Evolutionary conservation across 106 monocot genomes (phyloP).

Genomic region (Acorus calamus): DNA sequence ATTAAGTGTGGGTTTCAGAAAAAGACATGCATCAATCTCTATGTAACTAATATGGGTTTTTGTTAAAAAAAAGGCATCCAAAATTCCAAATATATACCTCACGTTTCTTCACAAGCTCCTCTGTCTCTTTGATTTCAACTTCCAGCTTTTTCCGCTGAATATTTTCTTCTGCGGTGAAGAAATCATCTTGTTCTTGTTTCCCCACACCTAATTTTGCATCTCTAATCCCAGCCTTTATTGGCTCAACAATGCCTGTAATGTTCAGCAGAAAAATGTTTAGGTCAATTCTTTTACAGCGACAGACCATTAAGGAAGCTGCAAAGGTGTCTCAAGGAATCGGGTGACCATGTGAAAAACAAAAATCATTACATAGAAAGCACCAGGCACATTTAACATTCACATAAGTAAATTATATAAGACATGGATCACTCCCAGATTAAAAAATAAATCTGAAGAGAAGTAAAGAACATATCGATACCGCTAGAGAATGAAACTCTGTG

Average conservation of each 20-base stretch:
- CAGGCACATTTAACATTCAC: no score
- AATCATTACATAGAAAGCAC: no score
- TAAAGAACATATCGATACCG: background rate
- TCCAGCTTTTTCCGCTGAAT: slow-evolving; percentile 81
- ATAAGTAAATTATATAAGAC: no score
- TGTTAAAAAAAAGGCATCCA: background rate
- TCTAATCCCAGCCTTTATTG: slow-evolving; percentile 85
- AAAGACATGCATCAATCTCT: slow-evolving; percentile 29
- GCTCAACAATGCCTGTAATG: slow-evolving; percentile 75
- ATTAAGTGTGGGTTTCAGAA: slow-evolving; percentile 31
- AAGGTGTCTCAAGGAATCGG: no score
- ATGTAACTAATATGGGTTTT: slow-evolving; percentile 12
- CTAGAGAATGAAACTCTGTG: no score
- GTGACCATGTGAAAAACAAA: no score
- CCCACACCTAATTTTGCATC: slow-evolving; percentile 94
- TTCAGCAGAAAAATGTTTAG: no score
- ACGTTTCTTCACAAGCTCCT: slow-evolving; percentile 71
- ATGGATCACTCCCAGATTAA: no score
- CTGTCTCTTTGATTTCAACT: slow-evolving; percentile 78
- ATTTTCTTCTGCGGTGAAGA: slow-evolving; percentile 90
- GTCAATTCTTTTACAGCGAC: no score
- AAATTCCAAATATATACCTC: slow-evolving; percentile 52
- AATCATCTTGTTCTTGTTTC: slow-evolving; percentile 97
- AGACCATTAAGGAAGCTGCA: no score
- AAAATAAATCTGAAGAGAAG: background rate